Conservation (phyloP, 768 basidiomycete species). For the Rhizopogon rudus region DNA sequence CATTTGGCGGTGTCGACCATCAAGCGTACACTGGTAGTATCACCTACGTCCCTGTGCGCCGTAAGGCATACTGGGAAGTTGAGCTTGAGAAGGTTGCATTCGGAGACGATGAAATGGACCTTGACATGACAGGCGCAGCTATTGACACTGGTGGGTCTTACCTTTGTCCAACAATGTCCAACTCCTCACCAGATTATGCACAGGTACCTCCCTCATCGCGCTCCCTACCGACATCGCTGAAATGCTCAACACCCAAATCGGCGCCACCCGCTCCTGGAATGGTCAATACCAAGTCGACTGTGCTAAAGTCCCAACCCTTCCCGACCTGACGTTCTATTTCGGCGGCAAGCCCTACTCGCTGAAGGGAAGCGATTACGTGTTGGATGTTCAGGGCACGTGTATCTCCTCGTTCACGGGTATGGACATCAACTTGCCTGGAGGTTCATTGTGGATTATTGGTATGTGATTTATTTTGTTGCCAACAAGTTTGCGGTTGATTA, state of each 20-base stretch:
- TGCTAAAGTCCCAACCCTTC: slow-evolving; percentile 74
- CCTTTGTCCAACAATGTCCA: background rate
- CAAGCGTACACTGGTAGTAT: slow-evolving; percentile 77
- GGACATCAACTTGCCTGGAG: slow-evolving; percentile 81
- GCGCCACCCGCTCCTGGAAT: slow-evolving; percentile 92
- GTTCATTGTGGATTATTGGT: slow-evolving; percentile 89
- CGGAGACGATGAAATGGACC: slow-evolving; percentile 81
- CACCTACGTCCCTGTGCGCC: slow-evolving; percentile 82
- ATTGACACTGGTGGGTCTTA: slow-evolving; percentile 73
- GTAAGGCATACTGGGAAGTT: slow-evolving; percentile 98
- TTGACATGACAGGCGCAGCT: slow-evolving; percentile 91
- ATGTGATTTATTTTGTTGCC: slow-evolving; percentile 15
- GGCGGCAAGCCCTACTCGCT: slow-evolving; percentile 75
- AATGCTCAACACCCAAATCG: slow-evolving; percentile 94
- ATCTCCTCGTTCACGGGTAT: slow-evolving; percentile 90
- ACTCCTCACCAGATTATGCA: slow-evolving; percentile 1
- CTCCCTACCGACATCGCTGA: slow-evolving; percentile 93
- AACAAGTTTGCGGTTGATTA: slow-evolving; percentile 4
- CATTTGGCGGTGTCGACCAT: slow-evolving; percentile 87
- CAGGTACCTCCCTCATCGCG: slow-evolving; percentile 91
- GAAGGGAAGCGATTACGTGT: slow-evolving; percentile 82
- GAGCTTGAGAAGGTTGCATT: slow-evolving; percentile 85
- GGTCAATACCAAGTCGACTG: slow-evolving; percentile 95
- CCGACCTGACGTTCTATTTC: slow-evolving; percentile 82
- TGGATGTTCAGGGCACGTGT: slow-evolving; percentile 89